Percentiles rank a stretch among this genome's conserved stretches.
Conservation (phyloP, 768 basidiomycete species). For the Boletales sp. region DNA sequence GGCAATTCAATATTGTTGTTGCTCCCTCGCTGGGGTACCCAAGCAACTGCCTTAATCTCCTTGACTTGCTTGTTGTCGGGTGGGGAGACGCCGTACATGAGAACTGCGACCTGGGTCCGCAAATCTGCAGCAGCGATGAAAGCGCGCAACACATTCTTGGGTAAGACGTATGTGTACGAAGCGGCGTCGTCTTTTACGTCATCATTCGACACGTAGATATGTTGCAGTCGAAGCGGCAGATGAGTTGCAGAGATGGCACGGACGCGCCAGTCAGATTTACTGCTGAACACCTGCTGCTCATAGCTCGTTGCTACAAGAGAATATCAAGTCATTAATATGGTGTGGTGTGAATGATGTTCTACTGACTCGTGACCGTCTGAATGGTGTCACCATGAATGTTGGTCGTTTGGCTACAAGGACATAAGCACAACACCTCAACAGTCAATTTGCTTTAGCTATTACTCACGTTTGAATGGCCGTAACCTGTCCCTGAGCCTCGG, state of each 20-base stretch:
- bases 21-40: conserved; percentile 96
- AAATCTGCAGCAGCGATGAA: conserved; percentile 93
- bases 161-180: conserved; percentile 91
- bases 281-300: conserved; percentile 97
- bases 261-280: conserved; percentile 99
- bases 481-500: conserved; percentile 91
- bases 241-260: conserved; percentile 98
- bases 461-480: conserved; percentile 89
- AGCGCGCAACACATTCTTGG: conserved; percentile 93
- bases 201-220: conserved; percentile 99
- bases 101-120: conserved; percentile 93
- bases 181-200: conserved; percentile 98
- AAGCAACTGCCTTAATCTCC: conserved; percentile 96
- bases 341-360: not conserved
- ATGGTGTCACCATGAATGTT: conserved; percentile 97
- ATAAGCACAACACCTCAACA: conserved; percentile 3
- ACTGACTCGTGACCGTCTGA: conserved; percentile 87
- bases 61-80: conserved; percentile 98
- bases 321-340: not conserved
- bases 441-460: not conserved
- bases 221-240: conserved; percentile 91
- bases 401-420: conserved; percentile 70
- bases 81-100: conserved; percentile 89
- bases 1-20: conserved; percentile 95
- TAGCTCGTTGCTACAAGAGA: conserved; percentile 77